phyloP scores from a whole-genome alignment of 2,329 filamentous ascomycete species.

The Lomentospora prolificans region DNA sequence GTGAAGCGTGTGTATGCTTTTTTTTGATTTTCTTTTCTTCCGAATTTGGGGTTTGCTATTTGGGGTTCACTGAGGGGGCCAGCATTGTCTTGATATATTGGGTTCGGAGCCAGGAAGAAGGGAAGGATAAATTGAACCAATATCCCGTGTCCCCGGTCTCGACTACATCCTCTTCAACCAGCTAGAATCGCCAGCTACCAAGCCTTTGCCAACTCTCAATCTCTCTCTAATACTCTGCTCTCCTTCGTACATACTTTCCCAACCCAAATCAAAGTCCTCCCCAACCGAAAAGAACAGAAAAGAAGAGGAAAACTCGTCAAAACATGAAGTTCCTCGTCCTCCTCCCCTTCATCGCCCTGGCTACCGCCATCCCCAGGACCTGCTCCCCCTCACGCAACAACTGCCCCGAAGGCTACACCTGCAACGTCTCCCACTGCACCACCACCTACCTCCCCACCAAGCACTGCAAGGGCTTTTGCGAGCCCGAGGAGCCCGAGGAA shows the following conservation, averaged over 20 bases:
- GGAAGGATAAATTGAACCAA: neutral
- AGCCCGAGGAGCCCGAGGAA: neutral
- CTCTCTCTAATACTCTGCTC: too few relatives aligned
- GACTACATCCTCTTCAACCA: neutral
- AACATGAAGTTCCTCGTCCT: constrained; percentile 14
- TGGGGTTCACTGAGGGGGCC: too few relatives aligned
- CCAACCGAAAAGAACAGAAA: too few relatives aligned
- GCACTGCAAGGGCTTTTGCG: neutral
- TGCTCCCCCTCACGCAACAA: neutral
- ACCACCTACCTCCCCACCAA: neutral
- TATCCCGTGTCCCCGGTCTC: neutral
- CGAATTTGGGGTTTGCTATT: too few relatives aligned
- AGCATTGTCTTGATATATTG: too few relatives aligned
- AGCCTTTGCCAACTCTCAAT: too few relatives aligned
- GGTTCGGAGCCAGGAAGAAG: neutral
- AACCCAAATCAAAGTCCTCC: too few relatives aligned
- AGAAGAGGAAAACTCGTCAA: too few relatives aligned
- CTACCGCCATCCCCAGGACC: neutral
- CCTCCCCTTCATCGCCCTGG: constrained; percentile 7
- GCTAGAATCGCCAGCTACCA: neutral
- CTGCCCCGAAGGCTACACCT: neutral
- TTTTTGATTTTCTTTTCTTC: too few relatives aligned
- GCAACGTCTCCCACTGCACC: neutral
- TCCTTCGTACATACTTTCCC: too few relatives aligned
- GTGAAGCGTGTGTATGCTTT: too few relatives aligned